Conservation (phyloP, 345 rosid species). For the Citropsis articulata region DNA sequence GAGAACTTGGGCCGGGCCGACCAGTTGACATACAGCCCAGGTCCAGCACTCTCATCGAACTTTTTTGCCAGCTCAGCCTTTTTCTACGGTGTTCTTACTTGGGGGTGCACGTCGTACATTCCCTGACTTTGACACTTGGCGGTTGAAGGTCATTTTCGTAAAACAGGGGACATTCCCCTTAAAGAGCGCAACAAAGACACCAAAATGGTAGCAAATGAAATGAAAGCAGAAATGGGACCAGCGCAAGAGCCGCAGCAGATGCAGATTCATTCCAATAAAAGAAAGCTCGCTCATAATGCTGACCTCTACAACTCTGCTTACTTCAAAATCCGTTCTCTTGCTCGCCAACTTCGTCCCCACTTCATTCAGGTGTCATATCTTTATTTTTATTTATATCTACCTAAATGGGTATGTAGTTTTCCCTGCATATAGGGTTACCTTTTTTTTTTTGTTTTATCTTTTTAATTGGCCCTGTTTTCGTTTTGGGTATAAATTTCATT, state of each 20-base stretch:
- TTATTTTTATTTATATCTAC: background rate
- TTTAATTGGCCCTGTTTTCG: background rate
- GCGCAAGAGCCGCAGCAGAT: background rate
- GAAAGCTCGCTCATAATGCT: background rate
- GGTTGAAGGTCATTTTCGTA: too few species aligned
- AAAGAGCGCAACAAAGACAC: too few species aligned
- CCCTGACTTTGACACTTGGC: too few species aligned
- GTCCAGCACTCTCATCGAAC: too few species aligned
- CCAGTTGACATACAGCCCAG: too few species aligned
- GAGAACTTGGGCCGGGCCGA: too few species aligned
- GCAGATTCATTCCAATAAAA: background rate
- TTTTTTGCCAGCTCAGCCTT: too few species aligned
- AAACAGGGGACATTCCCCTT: too few species aligned
- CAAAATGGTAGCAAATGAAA: background rate
- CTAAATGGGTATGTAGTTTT: background rate
- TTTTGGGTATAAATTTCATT: background rate
- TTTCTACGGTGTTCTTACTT: too few species aligned
- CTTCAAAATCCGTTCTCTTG: constrained; percentile 25
- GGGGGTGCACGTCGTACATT: too few species aligned
- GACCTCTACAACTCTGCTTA: constrained; percentile 12
- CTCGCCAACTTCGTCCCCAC: constrained; percentile 26
- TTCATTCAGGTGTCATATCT: constrained; percentile 12
- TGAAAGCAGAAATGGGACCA: background rate
- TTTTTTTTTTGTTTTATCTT: background rate
- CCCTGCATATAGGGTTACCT: background rate